phyloP scores from a whole-genome alignment of 257 asterid species.

The Asclepias syriaca region DNA sequence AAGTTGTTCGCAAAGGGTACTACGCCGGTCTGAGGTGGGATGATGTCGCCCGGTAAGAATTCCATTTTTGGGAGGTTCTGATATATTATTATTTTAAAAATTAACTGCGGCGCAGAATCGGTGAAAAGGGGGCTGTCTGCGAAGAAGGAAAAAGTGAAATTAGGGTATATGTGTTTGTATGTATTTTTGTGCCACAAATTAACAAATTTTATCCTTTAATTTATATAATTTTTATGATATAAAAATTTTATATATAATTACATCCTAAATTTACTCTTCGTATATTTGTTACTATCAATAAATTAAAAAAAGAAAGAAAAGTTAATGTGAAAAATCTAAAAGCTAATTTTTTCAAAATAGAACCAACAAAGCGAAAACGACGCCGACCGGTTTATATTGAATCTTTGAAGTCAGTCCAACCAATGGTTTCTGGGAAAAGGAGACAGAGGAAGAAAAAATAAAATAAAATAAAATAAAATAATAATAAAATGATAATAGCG shows the following conservation, averaged over 20 bases:
- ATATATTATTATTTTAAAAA: neutral
- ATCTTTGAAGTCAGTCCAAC: too few species aligned
- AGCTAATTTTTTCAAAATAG: too few species aligned
- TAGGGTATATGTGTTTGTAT: neutral
- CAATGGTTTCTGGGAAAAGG: too few species aligned
- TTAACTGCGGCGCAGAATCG: conserved; percentile 5
- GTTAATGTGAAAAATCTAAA: too few species aligned
- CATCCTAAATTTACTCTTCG: too few species aligned
- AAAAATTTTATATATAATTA: too few species aligned
- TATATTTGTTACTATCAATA: too few species aligned
- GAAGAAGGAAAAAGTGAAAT: neutral
- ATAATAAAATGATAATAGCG: neutral
- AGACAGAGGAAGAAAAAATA: too few species aligned
- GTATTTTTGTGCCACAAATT: neutral
- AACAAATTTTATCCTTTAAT: too few species aligned
- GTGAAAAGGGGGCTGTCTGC: neutral
- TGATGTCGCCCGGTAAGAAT: neutral
- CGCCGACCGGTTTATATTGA: too few species aligned
- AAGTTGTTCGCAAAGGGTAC: neutral
- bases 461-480: neutral
- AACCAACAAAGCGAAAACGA: too few species aligned
- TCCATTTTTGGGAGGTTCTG: neutral
- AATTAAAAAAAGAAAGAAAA: neutral
- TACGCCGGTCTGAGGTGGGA: neutral
- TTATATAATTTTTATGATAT: too few species aligned